Base-by-base conservation (phyloP, 169 alveolate genomes). In the Plasmodium gaboni region DNA sequence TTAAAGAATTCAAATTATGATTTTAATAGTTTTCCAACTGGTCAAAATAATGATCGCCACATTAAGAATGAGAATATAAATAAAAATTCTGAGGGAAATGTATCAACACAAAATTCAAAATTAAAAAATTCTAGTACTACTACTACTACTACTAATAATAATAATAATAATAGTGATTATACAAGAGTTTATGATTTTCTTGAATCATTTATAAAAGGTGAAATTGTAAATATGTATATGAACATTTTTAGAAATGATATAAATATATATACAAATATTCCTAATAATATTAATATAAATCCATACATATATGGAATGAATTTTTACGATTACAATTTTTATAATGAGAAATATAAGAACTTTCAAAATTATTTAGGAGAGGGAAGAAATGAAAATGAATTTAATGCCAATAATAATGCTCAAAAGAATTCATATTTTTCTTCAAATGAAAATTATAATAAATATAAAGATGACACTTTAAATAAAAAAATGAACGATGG, bases 311-410 rank as follows among this genome's bases (percentile, higher is more conserved):
- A 76, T 53, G 78, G 89, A 76, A 76, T 76, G 89, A 76, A 63
- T 12, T 76, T 76, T 76, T 76, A 76, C 67, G 89, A 76, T 76
- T 76, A 76, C 89, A 76, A 76, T 46, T 76, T 76, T 76, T 76
- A 76, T 60, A 76, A 76, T 64, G 76, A 76, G 26, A 76, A 76
- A 44, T 76, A 76, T 65, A 63, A 38, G 74, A 76, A 76, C 53
- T 67, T 76, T 28, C 89, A 76, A 26, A 76, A 76, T 55, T 46
- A 64, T 64, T 38, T 38, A 38, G 46, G 46, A 38, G 10, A 38
- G 46, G 46, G 2, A 38, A 38, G 5, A 38, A 17, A 55, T 51
- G 61, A 51, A 51, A 15, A 51, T 51, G 61, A 51, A 51, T 76
- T 61, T 76, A 48, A 28, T 76, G 48, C 26, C 64, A 76, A 48